Percentiles rank a stretch among this genome's conserved stretches.
phyloP scores from a whole-genome alignment of 371 early-diverging fungal genomes.

The Lichtheimia ramosa region DNA sequence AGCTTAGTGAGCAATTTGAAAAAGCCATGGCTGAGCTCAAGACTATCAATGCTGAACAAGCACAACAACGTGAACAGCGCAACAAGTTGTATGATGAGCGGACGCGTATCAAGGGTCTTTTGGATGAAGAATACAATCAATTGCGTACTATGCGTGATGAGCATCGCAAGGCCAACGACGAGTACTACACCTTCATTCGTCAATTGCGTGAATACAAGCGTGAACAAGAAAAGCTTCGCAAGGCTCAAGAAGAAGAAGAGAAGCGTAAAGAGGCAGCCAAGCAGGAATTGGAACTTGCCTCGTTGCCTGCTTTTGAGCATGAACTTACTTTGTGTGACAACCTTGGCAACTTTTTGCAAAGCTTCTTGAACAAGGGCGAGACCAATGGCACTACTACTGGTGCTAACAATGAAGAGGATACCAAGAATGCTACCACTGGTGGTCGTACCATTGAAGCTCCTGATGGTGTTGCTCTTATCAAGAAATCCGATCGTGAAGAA shows the following conservation, averaged over 20 bases:
- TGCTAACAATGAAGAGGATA: slow-evolving; percentile 30
- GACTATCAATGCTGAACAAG: slow-evolving; percentile 60
- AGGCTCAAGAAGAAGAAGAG: slow-evolving; percentile 70
- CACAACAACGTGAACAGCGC: slow-evolving; percentile 60
- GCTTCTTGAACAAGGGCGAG: slow-evolving; percentile 19
- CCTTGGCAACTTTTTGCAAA: slow-evolving; percentile 71
- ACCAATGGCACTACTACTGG: slow-evolving; percentile 9
- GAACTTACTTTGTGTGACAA: slow-evolving; percentile 85
- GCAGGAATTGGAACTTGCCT: slow-evolving; percentile 82
- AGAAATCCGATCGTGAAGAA: slow-evolving; percentile 61
- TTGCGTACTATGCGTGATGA: slow-evolving; percentile 70
- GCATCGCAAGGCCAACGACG: slow-evolving; percentile 75
- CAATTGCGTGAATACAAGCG: slow-evolving; percentile 72
- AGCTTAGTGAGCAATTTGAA: slow-evolving; percentile 68
- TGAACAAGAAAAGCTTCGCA: slow-evolving; percentile 63
- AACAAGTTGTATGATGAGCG: slow-evolving; percentile 78
- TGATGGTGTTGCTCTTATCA: slow-evolving; percentile 62
- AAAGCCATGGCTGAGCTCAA: slow-evolving; percentile 69
- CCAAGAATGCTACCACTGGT: slow-evolving; percentile 15
- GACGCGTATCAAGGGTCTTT: slow-evolving; percentile 65
- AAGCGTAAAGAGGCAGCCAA: slow-evolving; percentile 63
- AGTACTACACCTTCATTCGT: slow-evolving; percentile 72
- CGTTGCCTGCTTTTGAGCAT: slow-evolving; percentile 83
- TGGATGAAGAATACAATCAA: slow-evolving; percentile 72
- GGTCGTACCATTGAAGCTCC: slow-evolving; percentile 31